Conservation (phyloP, 2,329 filamentous ascomycete species). For the Phialophora verrucosa region DNA sequence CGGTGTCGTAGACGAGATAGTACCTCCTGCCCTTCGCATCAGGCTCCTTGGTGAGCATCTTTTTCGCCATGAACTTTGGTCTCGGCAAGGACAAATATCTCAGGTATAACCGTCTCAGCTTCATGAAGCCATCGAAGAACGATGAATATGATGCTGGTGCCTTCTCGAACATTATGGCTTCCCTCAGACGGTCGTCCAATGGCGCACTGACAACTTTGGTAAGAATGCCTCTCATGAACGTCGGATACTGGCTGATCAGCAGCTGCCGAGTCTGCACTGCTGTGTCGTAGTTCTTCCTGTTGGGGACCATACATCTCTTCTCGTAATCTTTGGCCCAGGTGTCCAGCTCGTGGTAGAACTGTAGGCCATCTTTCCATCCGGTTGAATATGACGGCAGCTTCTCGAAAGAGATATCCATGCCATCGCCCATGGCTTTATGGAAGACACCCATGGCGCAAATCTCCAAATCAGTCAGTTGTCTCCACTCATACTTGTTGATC, state of each 20-base stretch:
- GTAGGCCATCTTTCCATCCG: conserved; percentile 54
- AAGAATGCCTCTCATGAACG: conserved; percentile 53
- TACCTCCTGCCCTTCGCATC: conserved; percentile 59
- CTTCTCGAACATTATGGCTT: conserved; percentile 66
- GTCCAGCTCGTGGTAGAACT: conserved; percentile 54
- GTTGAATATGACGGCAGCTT: conserved; percentile 46
- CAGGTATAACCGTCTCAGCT: conserved; percentile 60
- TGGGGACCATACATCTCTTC: conserved; percentile 57
- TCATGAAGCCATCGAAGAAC: conserved; percentile 57
- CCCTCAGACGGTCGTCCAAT: conserved; percentile 68
- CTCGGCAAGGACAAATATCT: conserved; percentile 68
- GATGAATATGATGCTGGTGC: conserved; percentile 44
- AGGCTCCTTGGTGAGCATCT: conserved; percentile 55
- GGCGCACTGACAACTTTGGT: conserved; percentile 62
- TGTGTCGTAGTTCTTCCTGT: conserved; percentile 39
- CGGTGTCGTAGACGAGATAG: conserved; percentile 60
- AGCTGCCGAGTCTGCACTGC: conserved; percentile 67
- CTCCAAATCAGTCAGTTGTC: conserved; percentile 69
- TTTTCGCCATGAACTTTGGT: conserved; percentile 44
- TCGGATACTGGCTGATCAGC: conserved; percentile 63
- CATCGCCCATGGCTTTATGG: conserved; percentile 71
- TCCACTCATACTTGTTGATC: conserved; percentile 72
- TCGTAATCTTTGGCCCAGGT: conserved; percentile 62
- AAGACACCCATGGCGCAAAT: conserved; percentile 65
- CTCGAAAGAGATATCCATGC: conserved; percentile 65